Conservation (phyloP, 768 basidiomycete genomes). For the Cytidiella melzeri region DNA sequence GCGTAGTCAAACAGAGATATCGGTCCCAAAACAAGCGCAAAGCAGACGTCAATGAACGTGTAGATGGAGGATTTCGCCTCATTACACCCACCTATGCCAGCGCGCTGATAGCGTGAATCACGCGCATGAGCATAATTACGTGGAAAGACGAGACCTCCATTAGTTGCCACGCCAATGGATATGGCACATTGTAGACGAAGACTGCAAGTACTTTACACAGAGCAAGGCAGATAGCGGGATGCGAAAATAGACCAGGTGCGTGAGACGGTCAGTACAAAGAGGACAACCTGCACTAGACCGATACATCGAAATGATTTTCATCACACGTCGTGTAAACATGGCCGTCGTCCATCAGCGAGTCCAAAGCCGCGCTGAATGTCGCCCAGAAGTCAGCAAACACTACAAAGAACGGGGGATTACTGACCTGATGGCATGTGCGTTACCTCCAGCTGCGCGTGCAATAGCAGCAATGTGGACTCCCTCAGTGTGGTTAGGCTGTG, state of each 20-base stretch:
- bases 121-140: no score
- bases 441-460: constrained; percentile 54
- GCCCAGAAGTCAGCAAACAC: not conserved
- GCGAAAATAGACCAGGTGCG: not conserved
- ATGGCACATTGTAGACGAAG: no score
- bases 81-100: no score
- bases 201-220: not conserved
- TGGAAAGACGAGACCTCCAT: no score
- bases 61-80: no score
- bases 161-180: no score
- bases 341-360: constrained; percentile 75
- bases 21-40: no score
- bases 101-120: no score
- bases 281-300: constrained; percentile 18
- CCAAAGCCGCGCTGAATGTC: constrained; percentile 57
- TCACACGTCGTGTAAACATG: constrained; percentile 75
- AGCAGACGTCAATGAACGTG: no score
- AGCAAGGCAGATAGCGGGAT: no score
- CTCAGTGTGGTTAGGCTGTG: constrained; percentile 39
- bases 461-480: constrained; percentile 75
- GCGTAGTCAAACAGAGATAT: no score
- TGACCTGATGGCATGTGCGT: constrained; percentile 61
- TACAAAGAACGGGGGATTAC: constrained; percentile 4
- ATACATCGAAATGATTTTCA: constrained; percentile 70
- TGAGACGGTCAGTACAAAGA: not conserved